Base-by-base conservation (phyloP, 345 rosid genomes). In the Populus deltoides region DNA sequence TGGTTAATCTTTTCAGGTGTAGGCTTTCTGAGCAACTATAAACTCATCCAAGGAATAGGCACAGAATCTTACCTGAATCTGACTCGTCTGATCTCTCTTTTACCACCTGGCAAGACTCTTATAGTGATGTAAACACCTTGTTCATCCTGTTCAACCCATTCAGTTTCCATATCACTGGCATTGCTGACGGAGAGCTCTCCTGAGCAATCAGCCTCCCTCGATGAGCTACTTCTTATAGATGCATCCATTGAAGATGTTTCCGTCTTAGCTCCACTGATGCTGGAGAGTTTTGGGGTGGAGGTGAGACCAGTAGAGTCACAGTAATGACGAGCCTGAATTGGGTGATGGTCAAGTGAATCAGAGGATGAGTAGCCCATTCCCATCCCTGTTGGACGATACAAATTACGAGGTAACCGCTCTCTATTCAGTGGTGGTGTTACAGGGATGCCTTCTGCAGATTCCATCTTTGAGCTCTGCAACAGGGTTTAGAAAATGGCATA, bases 271-370 rank as follows among this genome's bases (percentile, higher is more conserved):
- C 92, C 97, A 77, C 97, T 90, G 47, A 93, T 90, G 89, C 92
- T 92, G n/a, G 98, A 95, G 35, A 92, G 89, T 85, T 95, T 93
- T 59, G 98, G 99, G 59, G 99, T 95, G 10, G 99, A 90, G 81
- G 84, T 84, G 62, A 87, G 90, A 71, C 92, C 91, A 68, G 78
- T 81, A 38, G 99, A 93, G 78, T 92, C 98, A 74, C 87, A 82
- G 78, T 78, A 82, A 39, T 74, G 75, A 35, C 84, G 81, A 17
- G 47, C 43, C 43, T 78, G 84, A 79, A 68, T 51, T 65, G 75
- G 69, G 45, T 82, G 84, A 66, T 78, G 79, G 57, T 82, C 84
- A n/a, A 81, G 81, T 25, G 84, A 77, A 74, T 82, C 81, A 39
- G 81, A 82, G 25, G 85, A 82, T 39, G 81, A 73, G 75, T 78